Evolutionary conservation across 192 early-diverging fungal genomes (phyloP).

Genomic region (Coemansia brasiliensis): DNA sequence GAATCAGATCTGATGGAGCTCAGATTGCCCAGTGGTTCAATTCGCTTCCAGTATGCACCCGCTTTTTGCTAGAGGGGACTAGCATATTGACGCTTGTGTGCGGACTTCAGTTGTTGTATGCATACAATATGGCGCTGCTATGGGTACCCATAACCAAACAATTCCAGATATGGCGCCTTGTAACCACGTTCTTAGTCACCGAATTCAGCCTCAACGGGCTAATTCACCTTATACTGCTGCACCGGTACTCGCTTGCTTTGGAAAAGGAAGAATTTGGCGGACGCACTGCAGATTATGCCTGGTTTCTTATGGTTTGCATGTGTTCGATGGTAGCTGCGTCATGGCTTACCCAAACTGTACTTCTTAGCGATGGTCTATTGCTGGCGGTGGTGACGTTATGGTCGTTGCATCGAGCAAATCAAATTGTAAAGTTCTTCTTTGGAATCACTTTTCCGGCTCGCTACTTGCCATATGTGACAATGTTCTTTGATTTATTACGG

Average conservation of each 20-base stretch:
- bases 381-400: conserved; percentile 74
- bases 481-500: conserved; percentile 59
- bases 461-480: conserved; percentile 76
- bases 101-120: conserved; percentile 12
- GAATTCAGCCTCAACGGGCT: conserved; percentile 59
- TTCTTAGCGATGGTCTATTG: conserved; percentile 57
- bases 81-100: conserved; percentile 9
- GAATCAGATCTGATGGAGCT: conserved; percentile 22
- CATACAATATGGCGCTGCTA: conserved; percentile 50
- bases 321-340: conserved; percentile 14
- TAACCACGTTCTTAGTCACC: conserved; percentile 66
- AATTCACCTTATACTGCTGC: conserved; percentile 74
- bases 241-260: conserved; percentile 67
- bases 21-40: conserved; percentile 29
- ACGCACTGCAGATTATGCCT: conserved; percentile 77
- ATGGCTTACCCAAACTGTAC: conserved; percentile 23
- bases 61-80: conserved; percentile 15
- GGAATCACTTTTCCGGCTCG: conserved; percentile 70
- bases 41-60: conserved; percentile 21
- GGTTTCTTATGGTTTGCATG: conserved; percentile 66
- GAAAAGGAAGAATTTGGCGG: conserved; percentile 67
- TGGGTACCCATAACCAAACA: conserved; percentile 57
- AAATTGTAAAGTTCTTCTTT: conserved; percentile 68
- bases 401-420: conserved; percentile 62
- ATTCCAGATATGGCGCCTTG: conserved; percentile 77